Base-by-base conservation (phyloP, 2,329 filamentous ascomycete species). In the Sclerotinia trifoliorum region DNA sequence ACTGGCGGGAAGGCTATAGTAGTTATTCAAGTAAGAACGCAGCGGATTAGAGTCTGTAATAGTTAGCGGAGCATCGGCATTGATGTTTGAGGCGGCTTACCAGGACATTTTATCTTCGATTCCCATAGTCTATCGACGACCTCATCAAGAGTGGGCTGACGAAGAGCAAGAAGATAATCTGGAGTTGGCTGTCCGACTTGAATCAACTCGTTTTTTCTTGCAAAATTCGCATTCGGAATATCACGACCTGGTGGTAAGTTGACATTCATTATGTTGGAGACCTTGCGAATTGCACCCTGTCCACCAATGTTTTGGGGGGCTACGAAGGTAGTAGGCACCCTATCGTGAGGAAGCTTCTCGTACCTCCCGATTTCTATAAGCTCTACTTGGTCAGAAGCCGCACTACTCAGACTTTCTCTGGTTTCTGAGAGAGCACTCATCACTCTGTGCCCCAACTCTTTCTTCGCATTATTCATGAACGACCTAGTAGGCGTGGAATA, bases 181-280 rank as follows among this genome's bases (percentile, higher is more conserved):
- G 69, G 69, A 56, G 68, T 46, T 42, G 56, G 54, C 19, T 63
- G 32, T 29, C 75, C 75, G 29, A 75, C 70, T 17, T 80, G 79
- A 44, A 81, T 75, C 19, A 83, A 70, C 6, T 75, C 76, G 67
- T 79, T 78, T 66, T 83, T 83, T 65, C 81, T 75, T 7, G 80
- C 81, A 70, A 83, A 83, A 57, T 80, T 80, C 17, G 80, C 80
- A 68, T 83, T 80, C 3, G 81, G 81, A 55, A 82, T 77, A 26
- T 79, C 72, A 58, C 61, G 52, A 26, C 66, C 68, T 54, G 46
- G 52, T 24, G 68, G 68, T 58, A 67, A 62, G 17, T 61, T 49
- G 48, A 70, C 65, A 29, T 67, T 67, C 46, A 29, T 35, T 46
- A 54, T 67, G 35, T 19, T 19, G 13, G 39, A 54, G 13, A 46